Percentiles rank a stretch among this genome's conserved stretches.
phyloP scores from a whole-genome alignment of 805 yeast species.

The Ogataea methanolica region DNA sequence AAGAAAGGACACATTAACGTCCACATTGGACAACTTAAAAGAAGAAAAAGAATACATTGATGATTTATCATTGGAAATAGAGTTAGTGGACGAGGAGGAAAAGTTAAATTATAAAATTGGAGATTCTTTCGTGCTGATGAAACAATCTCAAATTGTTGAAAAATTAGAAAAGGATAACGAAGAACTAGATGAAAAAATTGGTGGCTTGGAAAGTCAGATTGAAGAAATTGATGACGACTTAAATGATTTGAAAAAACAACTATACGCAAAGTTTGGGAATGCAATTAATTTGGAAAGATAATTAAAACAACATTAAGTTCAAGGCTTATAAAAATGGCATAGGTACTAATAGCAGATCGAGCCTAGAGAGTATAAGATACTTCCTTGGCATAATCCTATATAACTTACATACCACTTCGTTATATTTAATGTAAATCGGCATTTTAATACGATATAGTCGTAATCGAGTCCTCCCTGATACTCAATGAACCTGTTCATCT shows the following conservation, averaged over 20 bases:
- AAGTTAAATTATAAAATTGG: constrained; percentile 75
- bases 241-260: constrained; percentile 56
- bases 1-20: constrained; percentile 56
- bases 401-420: no score
- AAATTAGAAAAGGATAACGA: constrained; percentile 62
- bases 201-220: constrained; percentile 40
- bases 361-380: no score
- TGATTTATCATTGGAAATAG: constrained; percentile 81
- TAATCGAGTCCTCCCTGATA: no score
- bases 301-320: not conserved
- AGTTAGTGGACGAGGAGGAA: constrained; percentile 76
- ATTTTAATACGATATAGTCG: no score
- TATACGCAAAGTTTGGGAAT: constrained; percentile 86
- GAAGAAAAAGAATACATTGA: constrained; percentile 84
- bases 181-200: constrained; percentile 45
- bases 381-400: no score
- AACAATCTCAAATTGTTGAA: constrained; percentile 61
- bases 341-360: not conserved
- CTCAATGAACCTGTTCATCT: no score
- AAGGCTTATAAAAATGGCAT: not conserved
- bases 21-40: constrained; percentile 42
- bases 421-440: no score
- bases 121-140: constrained; percentile 68
- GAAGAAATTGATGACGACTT: constrained; percentile 51
- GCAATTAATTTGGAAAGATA: constrained; percentile 78